A percentile compares a stretch with the other conserved stretches of the same genome.
These are phyloP conservation scores for Chlorella sp. DNA, from an alignment of 139 green algal genomes.

Conservation along the genomic window DNA sequence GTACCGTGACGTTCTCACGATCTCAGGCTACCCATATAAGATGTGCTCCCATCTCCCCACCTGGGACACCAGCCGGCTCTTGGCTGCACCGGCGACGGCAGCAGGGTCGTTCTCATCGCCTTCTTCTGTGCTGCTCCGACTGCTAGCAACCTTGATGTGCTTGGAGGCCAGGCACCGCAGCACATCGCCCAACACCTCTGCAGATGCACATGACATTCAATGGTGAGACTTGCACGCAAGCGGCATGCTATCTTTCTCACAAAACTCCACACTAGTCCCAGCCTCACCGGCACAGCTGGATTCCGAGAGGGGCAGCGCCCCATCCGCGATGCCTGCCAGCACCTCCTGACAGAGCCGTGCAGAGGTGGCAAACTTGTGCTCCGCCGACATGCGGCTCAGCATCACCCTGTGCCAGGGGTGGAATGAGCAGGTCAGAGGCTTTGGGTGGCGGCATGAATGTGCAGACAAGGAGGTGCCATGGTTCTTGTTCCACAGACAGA, in stretches of 20 bases:
- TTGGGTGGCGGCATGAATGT: no score
- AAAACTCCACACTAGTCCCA: no score
- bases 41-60: no score
- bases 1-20: no score
- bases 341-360: conserved; percentile 75
- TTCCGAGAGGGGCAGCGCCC: conserved; percentile 64
- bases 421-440: no score
- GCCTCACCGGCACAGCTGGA: no score
- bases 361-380: conserved; percentile 79
- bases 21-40: no score
- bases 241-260: no score
- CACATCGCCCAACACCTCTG: conserved; percentile 82
- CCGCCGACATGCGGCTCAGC: conserved; percentile 75
- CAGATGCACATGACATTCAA: no score
- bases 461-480: no score
- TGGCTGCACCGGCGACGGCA: conserved; percentile 36
- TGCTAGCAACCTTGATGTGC: conserved; percentile 68
- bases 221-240: no score
- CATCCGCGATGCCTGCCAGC: conserved; percentile 72
- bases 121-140: background rate
- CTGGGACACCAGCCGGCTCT: conserved; percentile 67
- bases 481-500: no score
- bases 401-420: conserved; percentile 59
- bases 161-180: conserved; percentile 73
- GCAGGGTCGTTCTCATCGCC: conserved; percentile 42